Evolutionary conservation across 208 protist species (phyloP).

Genomic region (Wallacemonas sp.): DNA sequence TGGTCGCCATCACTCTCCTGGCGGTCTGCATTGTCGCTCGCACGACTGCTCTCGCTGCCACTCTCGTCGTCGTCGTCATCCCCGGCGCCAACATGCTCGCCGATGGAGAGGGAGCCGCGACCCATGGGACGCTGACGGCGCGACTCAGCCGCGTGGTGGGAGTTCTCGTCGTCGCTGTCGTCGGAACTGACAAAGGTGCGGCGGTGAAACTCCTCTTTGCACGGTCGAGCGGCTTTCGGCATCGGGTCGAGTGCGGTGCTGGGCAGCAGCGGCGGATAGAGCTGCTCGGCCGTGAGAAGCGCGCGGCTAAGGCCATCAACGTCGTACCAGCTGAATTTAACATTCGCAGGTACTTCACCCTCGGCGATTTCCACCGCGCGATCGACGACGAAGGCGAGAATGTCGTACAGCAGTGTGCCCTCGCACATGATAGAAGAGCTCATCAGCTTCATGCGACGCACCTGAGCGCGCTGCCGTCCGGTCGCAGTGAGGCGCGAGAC

Average conservation of each 20-base stretch:
- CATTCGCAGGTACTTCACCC: slow-evolving; percentile 20
- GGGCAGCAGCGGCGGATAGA: slow-evolving; percentile 71
- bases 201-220: slow-evolving; percentile 39
- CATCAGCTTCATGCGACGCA: slow-evolving; percentile 70
- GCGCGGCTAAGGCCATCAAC: slow-evolving; percentile 74
- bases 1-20: not conserved
- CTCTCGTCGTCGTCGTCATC: not conserved
- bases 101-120: slow-evolving; percentile 4
- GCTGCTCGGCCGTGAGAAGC: slow-evolving; percentile 50
- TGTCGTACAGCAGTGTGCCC: slow-evolving; percentile 69
- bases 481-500: slow-evolving; percentile 59
- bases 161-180: slow-evolving; percentile 80
- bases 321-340: slow-evolving; percentile 68
- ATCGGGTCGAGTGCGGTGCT: slow-evolving; percentile 11
- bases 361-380: slow-evolving; percentile 78
- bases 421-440: slow-evolving; percentile 75
- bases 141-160: slow-evolving; percentile 64
- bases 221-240: slow-evolving; percentile 16
- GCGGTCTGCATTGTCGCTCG: not conserved
- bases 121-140: slow-evolving; percentile 21
- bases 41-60: not conserved
- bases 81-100: not conserved
- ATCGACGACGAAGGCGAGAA: slow-evolving; percentile 79
- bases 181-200: slow-evolving; percentile 85
- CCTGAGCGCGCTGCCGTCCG: slow-evolving; percentile 50